phyloP scores from a whole-genome alignment of 768 basidiomycete genomes.

The Leccinum arenicola region DNA sequence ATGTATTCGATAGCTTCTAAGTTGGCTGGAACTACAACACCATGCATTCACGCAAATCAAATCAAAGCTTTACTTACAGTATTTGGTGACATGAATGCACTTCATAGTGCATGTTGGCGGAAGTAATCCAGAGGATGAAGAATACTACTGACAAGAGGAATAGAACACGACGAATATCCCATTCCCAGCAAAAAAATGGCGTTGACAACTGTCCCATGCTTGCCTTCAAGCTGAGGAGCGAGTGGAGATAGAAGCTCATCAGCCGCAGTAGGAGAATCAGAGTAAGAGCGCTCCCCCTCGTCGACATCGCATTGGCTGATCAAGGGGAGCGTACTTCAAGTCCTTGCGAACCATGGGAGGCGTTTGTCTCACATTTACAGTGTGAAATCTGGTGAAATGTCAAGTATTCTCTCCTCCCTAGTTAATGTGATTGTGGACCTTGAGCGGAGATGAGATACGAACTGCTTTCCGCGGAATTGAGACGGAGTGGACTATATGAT shows the following conservation, averaged over 20 bases:
- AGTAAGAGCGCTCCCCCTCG: not conserved
- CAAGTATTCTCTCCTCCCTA: too few relatives aligned
- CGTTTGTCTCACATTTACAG: too few relatives aligned
- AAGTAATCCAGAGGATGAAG: constrained; percentile 6
- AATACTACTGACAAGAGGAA: not conserved
- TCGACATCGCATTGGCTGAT: not conserved
- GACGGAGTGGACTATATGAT: too few relatives aligned
- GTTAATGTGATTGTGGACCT: too few relatives aligned
- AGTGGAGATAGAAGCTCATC: not conserved
- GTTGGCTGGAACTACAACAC: constrained; percentile 7
- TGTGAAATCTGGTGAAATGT: too few relatives aligned
- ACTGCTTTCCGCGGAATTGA: too few relatives aligned
- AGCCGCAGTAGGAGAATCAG: not conserved
- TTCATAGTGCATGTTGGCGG: not conserved
- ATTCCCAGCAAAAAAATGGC: not conserved
- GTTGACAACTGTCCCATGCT: not conserved
- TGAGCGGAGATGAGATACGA: too few relatives aligned
- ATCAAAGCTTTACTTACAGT: constrained; percentile 1
- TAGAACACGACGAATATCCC: constrained; percentile 1
- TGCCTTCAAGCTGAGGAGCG: not conserved
- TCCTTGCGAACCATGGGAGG: too few relatives aligned
- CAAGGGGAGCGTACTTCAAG: not conserved
- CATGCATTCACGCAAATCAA: not conserved
- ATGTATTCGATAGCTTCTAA: constrained; percentile 7
- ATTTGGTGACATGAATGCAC: not conserved